Percentiles rank a stretch among this genome's conserved stretches.
phyloP scores from a whole-genome alignment of 2,329 filamentous ascomycete species.

The Arthrobotrys megalospora region DNA sequence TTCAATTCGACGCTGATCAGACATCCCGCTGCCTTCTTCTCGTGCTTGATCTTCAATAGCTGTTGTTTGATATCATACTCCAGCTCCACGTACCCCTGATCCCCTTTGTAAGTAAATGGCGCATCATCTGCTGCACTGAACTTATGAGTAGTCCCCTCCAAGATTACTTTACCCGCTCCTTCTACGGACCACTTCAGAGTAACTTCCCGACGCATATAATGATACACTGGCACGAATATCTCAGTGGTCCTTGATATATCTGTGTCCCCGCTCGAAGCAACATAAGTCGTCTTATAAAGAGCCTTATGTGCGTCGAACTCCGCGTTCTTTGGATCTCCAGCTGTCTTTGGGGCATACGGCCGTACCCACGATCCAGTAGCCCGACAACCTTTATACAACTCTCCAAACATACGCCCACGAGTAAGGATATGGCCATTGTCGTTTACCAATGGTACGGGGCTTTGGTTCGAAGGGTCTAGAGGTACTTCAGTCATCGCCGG shows the following conservation, averaged over 20 bases:
- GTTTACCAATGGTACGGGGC: constrained; percentile 52
- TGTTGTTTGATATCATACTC: constrained; percentile 54
- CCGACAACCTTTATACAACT: constrained; percentile 68
- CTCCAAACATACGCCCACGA: constrained; percentile 64
- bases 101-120: constrained; percentile 50
- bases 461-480: constrained; percentile 66
- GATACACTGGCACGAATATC: constrained; percentile 68
- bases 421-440: constrained; percentile 61
- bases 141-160: constrained; percentile 39
- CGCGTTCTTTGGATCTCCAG: constrained; percentile 66
- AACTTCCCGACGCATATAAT: constrained; percentile 69
- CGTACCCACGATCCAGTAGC: constrained; percentile 68
- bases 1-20: constrained; percentile 46
- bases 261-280: constrained; percentile 26
- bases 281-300: constrained; percentile 67
- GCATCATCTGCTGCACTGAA: constrained; percentile 53
- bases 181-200: constrained; percentile 53
- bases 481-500: constrained; percentile 65
- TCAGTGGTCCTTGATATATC: constrained; percentile 66
- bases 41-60: constrained; percentile 47
- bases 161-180: constrained; percentile 7
- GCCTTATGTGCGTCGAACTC: constrained; percentile 67
- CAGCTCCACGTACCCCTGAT: constrained; percentile 43
- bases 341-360: constrained; percentile 68
- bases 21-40: constrained; percentile 41